Evolutionary conservation across 495 filamentous ascomycete genomes (phyloP).

Genomic region (Podospora comata): DNA sequence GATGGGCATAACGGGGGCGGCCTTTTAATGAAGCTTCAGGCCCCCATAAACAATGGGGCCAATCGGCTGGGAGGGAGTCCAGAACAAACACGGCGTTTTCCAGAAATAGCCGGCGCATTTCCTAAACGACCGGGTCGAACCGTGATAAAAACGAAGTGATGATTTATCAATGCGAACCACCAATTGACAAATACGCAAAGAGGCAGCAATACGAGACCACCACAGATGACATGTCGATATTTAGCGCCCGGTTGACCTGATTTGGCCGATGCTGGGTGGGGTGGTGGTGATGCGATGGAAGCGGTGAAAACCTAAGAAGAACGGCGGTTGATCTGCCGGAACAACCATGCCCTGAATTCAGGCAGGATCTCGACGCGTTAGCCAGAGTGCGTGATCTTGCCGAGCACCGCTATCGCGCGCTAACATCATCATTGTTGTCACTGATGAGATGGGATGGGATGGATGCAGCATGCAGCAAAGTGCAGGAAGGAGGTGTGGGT

Average conservation of each 20-base stretch:
- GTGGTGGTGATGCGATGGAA: neutral
- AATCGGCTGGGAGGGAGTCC: conserved; percentile 3
- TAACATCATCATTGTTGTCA: neutral
- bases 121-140: neutral
- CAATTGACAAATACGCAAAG: neutral
- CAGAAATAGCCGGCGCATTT: conserved; percentile 10
- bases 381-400: conserved; percentile 3
- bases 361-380: conserved; percentile 5
- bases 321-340: conserved; percentile 2
- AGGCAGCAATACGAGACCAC: neutral
- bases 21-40: conserved; percentile 11
- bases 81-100: neutral
- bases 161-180: neutral
- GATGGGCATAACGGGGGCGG: neutral
- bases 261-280: neutral
- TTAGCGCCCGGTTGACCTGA: conserved; percentile 3
- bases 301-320: neutral
- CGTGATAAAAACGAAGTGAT: neutral
- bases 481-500: neutral
- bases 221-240: neutral
- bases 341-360: conserved; percentile 1
- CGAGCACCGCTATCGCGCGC: neutral
- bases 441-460: neutral
- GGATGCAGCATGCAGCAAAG: neutral
- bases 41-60: neutral